Evolutionary conservation across 192 early-diverging fungal species (phyloP).

Genomic region (Coemansia sp.): DNA sequence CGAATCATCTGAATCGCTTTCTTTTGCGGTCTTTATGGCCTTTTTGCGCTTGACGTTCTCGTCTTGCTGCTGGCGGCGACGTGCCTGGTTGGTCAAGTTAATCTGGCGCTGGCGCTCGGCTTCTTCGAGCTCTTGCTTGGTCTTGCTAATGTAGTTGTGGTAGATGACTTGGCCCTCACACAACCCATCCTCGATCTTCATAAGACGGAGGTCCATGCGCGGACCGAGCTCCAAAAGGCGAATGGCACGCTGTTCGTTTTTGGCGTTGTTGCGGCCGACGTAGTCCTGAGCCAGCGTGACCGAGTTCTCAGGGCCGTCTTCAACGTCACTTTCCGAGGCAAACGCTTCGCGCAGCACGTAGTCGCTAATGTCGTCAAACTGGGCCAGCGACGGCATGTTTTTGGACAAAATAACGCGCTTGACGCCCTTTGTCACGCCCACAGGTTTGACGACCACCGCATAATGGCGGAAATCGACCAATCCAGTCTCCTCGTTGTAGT

Average conservation of each 20-base stretch:
- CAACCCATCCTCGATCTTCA: slow-evolving; percentile 88
- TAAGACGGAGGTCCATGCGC: slow-evolving; percentile 76
- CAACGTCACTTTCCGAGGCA: slow-evolving; percentile 88
- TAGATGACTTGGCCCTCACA: slow-evolving; percentile 92
- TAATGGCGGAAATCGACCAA: slow-evolving; percentile 95
- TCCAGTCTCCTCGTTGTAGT: slow-evolving; percentile 80
- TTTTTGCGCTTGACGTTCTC: slow-evolving; percentile 1
- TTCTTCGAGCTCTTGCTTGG: slow-evolving; percentile 70
- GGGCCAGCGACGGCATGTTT: slow-evolving; percentile 73
- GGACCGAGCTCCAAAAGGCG: slow-evolving; percentile 88
- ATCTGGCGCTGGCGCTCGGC: slow-evolving; percentile 59
- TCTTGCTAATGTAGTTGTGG: slow-evolving; percentile 77
- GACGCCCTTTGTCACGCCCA: slow-evolving; percentile 88
- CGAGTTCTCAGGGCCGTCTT: slow-evolving; percentile 85
- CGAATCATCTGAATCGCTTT: background rate
- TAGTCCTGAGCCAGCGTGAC: slow-evolving; percentile 84
- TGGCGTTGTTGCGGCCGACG: slow-evolving; percentile 69
- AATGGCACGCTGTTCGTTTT: slow-evolving; percentile 81
- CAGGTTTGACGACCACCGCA: slow-evolving; percentile 78
- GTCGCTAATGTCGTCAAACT: slow-evolving; percentile 88
- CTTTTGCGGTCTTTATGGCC: background rate
- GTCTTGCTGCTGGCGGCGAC: background rate
- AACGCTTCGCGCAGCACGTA: slow-evolving; percentile 83
- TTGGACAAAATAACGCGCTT: slow-evolving; percentile 74
- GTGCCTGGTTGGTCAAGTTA: background rate